Conservation (phyloP, 768 basidiomycete species). For the Austroboletus eburneus region DNA sequence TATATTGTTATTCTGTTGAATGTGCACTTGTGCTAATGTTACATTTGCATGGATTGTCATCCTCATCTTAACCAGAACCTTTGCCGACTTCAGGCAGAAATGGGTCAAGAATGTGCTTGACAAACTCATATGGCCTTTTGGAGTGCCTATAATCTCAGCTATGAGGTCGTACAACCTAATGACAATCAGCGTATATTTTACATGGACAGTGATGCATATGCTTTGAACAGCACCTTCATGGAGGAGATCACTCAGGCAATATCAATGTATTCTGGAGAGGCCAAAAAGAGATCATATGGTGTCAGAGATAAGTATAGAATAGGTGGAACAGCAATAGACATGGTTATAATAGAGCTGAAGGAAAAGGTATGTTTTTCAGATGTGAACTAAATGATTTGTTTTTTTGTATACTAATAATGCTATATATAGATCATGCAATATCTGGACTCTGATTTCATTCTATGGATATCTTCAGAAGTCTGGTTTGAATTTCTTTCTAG, state of each 20-base stretch:
- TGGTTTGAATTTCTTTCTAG: slow-evolving; percentile 9
- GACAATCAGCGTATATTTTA: too few relatives aligned
- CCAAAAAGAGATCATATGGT: slow-evolving; percentile 5
- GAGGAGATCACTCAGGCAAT: neutral
- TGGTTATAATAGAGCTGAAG: neutral
- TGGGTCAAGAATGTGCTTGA: slow-evolving; percentile 2
- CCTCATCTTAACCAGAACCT: too few relatives aligned
- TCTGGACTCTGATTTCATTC: slow-evolving; percentile 1
- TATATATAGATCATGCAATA: neutral
- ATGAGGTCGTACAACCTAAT: slow-evolving; percentile 3
- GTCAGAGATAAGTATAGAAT: slow-evolving; percentile 9
- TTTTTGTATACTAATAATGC: neutral
- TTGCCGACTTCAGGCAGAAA: slow-evolving; percentile 11
- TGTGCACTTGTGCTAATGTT: too few relatives aligned
- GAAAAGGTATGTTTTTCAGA: too few relatives aligned
- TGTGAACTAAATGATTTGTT: too few relatives aligned
- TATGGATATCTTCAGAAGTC: neutral
- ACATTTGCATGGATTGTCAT: too few relatives aligned
- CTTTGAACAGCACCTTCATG: slow-evolving; percentile 3
- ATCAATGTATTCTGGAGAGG: slow-evolving; percentile 2
- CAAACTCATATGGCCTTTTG: slow-evolving; percentile 10
- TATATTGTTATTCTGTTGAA: too few relatives aligned
- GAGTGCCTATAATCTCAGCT: slow-evolving; percentile 15
- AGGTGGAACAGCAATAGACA: neutral
- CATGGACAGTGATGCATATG: neutral